Evolutionary conservation across 2,329 filamentous ascomycete genomes (phyloP).

Genomic region (Epichloe bromicola): DNA sequence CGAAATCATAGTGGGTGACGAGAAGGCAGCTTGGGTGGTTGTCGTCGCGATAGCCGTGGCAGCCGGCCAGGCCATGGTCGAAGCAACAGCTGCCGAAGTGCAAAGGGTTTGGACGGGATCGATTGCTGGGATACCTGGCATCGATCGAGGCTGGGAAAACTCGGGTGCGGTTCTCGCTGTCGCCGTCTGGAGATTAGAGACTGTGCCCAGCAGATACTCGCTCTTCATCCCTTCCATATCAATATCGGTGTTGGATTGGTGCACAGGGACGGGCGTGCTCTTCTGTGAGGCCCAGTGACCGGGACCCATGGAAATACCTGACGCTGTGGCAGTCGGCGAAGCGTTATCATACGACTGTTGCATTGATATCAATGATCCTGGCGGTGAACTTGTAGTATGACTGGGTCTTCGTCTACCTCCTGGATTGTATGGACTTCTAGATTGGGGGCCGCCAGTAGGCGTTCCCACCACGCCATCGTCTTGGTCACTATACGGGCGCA

Average conservation of each 20-base stretch:
- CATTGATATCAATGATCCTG: slow-evolving; percentile 6
- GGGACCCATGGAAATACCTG: slow-evolving; percentile 8
- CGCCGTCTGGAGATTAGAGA: slow-evolving; percentile 9
- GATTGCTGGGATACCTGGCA: slow-evolving; percentile 12
- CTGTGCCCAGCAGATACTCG: slow-evolving; percentile 13
- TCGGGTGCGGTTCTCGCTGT: slow-evolving; percentile 9
- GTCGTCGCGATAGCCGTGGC: slow-evolving; percentile 30
- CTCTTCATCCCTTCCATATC: slow-evolving; percentile 9
- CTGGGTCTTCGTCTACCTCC: slow-evolving; percentile 7
- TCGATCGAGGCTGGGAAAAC: slow-evolving; percentile 13
- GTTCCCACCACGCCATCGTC: slow-evolving; percentile 7
- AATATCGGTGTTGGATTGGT: slow-evolving; percentile 10
- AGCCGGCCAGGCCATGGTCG: slow-evolving; percentile 20
- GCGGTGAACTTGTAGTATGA: slow-evolving; percentile 9
- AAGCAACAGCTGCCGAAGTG: slow-evolving; percentile 11
- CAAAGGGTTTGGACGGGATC: slow-evolving; percentile 9
- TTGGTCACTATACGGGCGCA: slow-evolving; percentile 10
- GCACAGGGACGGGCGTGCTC: slow-evolving; percentile 3
- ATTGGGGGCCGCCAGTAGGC: neutral
- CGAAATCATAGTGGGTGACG: slow-evolving; percentile 21
- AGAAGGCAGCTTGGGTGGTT: slow-evolving; percentile 34
- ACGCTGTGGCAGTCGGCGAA: slow-evolving; percentile 5
- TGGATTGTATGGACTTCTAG: slow-evolving; percentile 1
- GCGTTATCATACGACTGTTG: slow-evolving; percentile 4
- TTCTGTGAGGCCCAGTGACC: slow-evolving; percentile 13